Conservation (phyloP, 768 basidiomycete species). For the Rhodotorula diobovata region DNA sequence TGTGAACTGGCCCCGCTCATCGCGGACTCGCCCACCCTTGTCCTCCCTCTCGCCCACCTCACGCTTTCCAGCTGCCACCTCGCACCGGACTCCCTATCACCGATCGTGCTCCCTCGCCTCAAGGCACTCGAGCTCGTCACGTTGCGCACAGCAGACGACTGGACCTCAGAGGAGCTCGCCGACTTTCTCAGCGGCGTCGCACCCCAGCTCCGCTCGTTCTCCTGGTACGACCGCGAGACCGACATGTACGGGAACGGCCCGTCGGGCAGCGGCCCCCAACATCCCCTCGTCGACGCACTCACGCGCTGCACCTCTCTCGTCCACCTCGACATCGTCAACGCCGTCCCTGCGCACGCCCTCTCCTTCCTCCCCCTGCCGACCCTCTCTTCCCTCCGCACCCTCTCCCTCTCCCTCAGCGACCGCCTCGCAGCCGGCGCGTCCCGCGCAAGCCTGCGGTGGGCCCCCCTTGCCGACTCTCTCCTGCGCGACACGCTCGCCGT, state of each 20-base stretch:
- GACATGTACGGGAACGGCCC: rapidly evolving
- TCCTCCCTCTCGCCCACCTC: background rate
- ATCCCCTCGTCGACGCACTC: background rate
- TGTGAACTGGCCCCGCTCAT: background rate
- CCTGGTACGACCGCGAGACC: background rate
- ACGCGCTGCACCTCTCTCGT: background rate
- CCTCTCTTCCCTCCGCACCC: background rate
- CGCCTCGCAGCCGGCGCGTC: background rate
- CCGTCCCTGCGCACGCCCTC: background rate
- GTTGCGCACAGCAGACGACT: background rate
- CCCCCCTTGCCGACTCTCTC: background rate
- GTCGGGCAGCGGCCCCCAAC: too few species aligned
- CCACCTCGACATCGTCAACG: background rate
- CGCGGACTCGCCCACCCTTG: too few species aligned
- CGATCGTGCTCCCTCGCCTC: background rate
- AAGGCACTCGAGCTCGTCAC: background rate
- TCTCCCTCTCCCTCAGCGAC: background rate
- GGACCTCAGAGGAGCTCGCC: background rate
- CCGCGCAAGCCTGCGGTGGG: background rate
- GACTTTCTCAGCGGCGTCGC: background rate
- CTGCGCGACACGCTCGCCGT: background rate
- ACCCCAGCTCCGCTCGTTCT: background rate
- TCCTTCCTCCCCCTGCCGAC: background rate
- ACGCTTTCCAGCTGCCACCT: background rate
- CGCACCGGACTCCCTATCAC: background rate